Percentiles rank a stretch among this genome's conserved stretches.
phyloP scores from a whole-genome alignment of 73 alveolate genomes.

The Effrenium voratum region DNA sequence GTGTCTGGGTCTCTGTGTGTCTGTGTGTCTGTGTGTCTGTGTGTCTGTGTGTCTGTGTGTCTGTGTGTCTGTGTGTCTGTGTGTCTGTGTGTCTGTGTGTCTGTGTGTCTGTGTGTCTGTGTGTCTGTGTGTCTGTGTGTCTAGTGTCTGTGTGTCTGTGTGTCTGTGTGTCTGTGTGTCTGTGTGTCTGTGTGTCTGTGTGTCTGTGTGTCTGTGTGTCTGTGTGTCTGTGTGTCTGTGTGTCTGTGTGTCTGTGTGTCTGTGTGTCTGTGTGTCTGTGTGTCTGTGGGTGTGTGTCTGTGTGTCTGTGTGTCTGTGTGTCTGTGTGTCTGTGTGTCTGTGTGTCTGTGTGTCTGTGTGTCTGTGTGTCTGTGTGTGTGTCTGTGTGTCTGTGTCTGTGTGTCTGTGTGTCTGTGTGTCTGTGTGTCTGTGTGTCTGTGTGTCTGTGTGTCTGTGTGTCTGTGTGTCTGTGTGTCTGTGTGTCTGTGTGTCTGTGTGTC shows the following conservation, averaged over 20 bases:
- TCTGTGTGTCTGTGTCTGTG: conserved; percentile 21
- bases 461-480: conserved; percentile 23
- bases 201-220: conserved; percentile 44
- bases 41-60: conserved; percentile 46
- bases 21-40: conserved; percentile 25
- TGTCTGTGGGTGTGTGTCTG: conserved; percentile 7
- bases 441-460: conserved; percentile 21
- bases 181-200: conserved; percentile 44
- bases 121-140: conserved; percentile 33
- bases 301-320: conserved; percentile 31
- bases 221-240: conserved; percentile 44
- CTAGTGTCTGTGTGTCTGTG: conserved; percentile 19
- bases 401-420: conserved; percentile 25
- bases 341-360: conserved; percentile 38
- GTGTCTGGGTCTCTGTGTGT: conserved; percentile 21
- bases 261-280: conserved; percentile 30
- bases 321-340: conserved; percentile 7
- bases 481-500: conserved; percentile 44
- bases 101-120: conserved; percentile 15
- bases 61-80: conserved; percentile 16
- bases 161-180: conserved; percentile 44
- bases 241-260: conserved; percentile 12
- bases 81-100: conserved; percentile 23
- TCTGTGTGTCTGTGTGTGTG: conserved; percentile 35
- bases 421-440: conserved; percentile 34